A percentile compares a stretch with the other conserved stretches of the same genome.
phyloP scores from a whole-genome alignment of 176 grass and related monocot species.

The Oryza glaberrima region DNA sequence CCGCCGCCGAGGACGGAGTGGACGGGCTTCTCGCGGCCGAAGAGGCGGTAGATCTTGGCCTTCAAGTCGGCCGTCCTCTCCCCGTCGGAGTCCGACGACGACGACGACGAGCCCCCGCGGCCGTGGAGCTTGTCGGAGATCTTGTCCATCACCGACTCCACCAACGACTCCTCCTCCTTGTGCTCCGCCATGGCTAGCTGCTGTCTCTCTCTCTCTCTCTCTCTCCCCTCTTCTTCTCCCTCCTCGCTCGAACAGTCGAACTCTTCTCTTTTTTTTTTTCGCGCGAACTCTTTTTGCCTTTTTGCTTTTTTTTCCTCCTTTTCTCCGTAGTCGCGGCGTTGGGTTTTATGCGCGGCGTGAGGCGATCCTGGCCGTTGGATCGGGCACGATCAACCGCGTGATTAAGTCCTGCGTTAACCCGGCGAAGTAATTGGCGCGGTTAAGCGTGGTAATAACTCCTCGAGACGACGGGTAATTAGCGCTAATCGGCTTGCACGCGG shows the following conservation, averaged over 20 bases:
- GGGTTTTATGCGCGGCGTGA: slow-evolving; percentile 7
- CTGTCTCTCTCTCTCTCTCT: neutral
- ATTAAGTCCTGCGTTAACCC: neutral
- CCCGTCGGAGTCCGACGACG: slow-evolving; percentile 59
- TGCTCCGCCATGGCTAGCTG: slow-evolving; percentile 64
- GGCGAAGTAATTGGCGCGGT: slow-evolving; percentile 1
- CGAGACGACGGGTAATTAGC: neutral
- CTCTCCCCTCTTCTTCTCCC: neutral
- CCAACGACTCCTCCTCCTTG: slow-evolving; percentile 54
- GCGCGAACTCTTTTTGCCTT: no score
- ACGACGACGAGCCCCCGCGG: slow-evolving; percentile 49
- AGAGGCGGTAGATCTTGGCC: slow-evolving; percentile 75
- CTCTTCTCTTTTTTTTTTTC: neutral
- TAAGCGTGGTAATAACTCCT: neutral
- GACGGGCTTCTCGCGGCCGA: slow-evolving; percentile 62
- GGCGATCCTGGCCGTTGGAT: slow-evolving; percentile 28
- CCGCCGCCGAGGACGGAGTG: slow-evolving; percentile 72
- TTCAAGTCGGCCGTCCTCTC: slow-evolving; percentile 42
- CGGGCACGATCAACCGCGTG: neutral
- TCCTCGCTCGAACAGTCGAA: neutral
- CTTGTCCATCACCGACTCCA: slow-evolving; percentile 63
- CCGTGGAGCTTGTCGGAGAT: slow-evolving; percentile 63
- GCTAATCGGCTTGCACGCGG: no score
- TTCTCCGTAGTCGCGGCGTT: neutral
- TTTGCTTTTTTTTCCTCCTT: neutral